Evolutionary conservation across 140 eudicot species (phyloP), one percentile per base, ranked within the genome.

Genomic region (Stevia rebaudiana): DNA sequence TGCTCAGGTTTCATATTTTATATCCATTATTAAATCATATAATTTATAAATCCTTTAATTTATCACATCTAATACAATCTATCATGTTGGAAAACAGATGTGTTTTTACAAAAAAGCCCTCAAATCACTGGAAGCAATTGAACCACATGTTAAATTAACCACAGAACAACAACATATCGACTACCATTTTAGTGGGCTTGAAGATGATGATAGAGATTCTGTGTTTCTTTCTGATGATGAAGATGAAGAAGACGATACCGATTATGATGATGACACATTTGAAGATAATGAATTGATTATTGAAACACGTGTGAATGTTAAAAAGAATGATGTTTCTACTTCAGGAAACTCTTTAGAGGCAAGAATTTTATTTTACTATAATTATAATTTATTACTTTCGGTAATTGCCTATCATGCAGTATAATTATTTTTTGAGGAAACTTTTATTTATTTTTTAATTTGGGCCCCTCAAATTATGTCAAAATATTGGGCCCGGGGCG

Each of bases 91-190:
- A 48, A 70, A 75, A 65, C 95, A 90, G 97, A 48, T 90, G 62
- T 69, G 33, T 44, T 82, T 90, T 72, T 90, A 87, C 84, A 84
- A 72, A 70, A 87, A 81, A 54, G 90, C 91, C 40, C 55, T 78
- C 51, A 80, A 73, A 65, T 82, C 90, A 59, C 84, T 90, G 47
- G 97, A 90, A 82, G 75, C 80, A 65, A 74, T 90, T 41, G 97
- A 87, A 72, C 95, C 95, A 69, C 86, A 82, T 58, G 95, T 90
- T 53, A 80, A 81, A 61, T 63, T 58, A 11, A 76, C 83, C 37
- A 79, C 97, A 40, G 83, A 79, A 39, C 81, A 63, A 40, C 95
- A 83, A 18, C 95, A 90, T 73, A 90, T 90, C 65, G 91, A 87
- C 71, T 90, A 90, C 82, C 80, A 76, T 8, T 87, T 84, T 62